phyloP scores from a whole-genome alignment of 1,284 basidiomycete genomes.

The Tilletia walkeri region DNA sequence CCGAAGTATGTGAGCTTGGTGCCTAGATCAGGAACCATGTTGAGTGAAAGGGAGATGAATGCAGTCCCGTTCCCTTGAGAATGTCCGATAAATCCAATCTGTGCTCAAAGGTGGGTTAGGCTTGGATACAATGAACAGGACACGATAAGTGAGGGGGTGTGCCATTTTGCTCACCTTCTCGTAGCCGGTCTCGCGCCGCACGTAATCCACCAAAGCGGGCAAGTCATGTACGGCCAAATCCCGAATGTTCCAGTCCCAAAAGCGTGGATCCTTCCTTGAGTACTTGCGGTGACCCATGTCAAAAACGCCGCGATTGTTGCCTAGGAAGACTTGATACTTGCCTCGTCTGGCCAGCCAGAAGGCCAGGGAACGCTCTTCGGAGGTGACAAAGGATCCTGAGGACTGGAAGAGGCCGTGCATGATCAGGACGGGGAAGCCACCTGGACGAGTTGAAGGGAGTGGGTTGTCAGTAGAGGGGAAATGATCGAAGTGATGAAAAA shows the following conservation, averaged over 20 bases:
- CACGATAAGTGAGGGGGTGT: too few relatives aligned
- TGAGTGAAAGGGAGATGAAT: conserved; percentile 57
- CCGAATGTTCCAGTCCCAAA: conserved; percentile 68
- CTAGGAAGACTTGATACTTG: conserved; percentile 65
- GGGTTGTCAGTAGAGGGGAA: too few relatives aligned
- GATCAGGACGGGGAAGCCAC: conserved; percentile 65
- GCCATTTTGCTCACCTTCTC: conserved; percentile 58
- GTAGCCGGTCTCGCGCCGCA: conserved; percentile 63
- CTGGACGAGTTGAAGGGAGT: conserved; percentile 21
- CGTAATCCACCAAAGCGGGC: conserved; percentile 65
- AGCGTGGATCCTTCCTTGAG: conserved; percentile 62
- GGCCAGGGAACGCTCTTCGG: conserved; percentile 65
- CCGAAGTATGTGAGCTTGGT: conserved; percentile 63
- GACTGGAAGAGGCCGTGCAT: conserved; percentile 67
- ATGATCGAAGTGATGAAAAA: neutral
- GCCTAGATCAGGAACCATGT: conserved; percentile 64
- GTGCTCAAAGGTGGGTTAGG: neutral
- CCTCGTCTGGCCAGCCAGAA: conserved; percentile 65
- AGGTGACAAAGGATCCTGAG: conserved; percentile 66
- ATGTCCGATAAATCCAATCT: conserved; percentile 62
- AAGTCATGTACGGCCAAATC: conserved; percentile 67
- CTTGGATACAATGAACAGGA: too few relatives aligned
- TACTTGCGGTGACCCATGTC: conserved; percentile 65
- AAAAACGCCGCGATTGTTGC: conserved; percentile 66
- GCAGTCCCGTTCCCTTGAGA: conserved; percentile 64